phyloP scores from a whole-genome alignment of 176 grass and related monocot species.

The Phoenix dactylifera region DNA sequence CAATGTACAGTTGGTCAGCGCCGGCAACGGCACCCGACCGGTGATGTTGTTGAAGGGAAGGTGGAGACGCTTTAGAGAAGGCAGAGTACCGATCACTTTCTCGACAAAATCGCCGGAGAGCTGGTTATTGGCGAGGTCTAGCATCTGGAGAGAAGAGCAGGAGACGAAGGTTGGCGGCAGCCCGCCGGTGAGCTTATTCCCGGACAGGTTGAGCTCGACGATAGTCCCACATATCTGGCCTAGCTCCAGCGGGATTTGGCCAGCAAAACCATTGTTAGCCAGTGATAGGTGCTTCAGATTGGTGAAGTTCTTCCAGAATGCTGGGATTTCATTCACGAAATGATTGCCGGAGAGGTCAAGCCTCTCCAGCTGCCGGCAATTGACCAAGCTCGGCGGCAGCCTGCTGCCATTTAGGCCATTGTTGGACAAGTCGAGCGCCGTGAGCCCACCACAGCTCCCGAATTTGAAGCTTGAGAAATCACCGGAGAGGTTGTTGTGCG shows the following conservation, averaged over 20 bases:
- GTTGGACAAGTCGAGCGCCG: conserved; percentile 57
- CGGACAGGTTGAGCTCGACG: conserved; percentile 45
- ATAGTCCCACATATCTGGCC: conserved; percentile 51
- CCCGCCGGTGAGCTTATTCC: conserved; percentile 44
- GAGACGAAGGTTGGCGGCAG: conserved; percentile 54
- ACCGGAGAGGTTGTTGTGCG: conserved; percentile 74
- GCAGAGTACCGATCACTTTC: conserved; percentile 51
- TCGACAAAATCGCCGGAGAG: conserved; percentile 60
- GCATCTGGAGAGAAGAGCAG: conserved; percentile 46
- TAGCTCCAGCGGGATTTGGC: conserved; percentile 45
- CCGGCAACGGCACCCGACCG: conserved; percentile 38
- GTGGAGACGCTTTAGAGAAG: conserved; percentile 45
- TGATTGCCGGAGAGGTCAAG: conserved; percentile 70
- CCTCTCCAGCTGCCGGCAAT: conserved; percentile 37
- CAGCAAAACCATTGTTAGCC: conserved; percentile 46
- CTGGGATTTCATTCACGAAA: conserved; percentile 39
- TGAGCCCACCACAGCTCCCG: conserved; percentile 47
- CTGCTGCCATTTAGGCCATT: conserved; percentile 34
- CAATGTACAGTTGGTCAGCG: conserved; percentile 43
- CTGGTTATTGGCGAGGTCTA: conserved; percentile 61
- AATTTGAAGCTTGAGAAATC: conserved; percentile 58
- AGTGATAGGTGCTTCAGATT: conserved; percentile 41
- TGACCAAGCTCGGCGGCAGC: conserved; percentile 38
- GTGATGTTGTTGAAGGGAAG: conserved; percentile 86
- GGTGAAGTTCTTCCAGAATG: conserved; percentile 33